Percentiles rank a stretch among this genome's conserved stretches.
phyloP scores from a whole-genome alignment of 345 rosid species.

The Murraya paniculata region DNA sequence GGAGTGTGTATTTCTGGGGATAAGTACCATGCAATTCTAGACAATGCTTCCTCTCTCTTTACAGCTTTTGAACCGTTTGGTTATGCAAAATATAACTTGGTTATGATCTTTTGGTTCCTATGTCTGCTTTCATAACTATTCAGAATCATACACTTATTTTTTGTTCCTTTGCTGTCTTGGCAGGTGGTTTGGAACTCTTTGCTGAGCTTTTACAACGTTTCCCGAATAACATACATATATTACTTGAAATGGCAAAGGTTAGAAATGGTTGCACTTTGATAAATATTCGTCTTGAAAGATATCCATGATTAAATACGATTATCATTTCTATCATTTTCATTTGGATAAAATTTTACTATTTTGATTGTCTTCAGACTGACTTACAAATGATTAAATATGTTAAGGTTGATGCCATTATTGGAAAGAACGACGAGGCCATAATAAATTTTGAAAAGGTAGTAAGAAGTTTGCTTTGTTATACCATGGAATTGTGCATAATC shows the following conservation, averaged over 20 bases:
- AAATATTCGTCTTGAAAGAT: slow-evolving; percentile 1
- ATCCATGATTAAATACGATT: background rate
- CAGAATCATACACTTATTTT: slow-evolving; percentile 2
- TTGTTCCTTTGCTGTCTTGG: background rate
- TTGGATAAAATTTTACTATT: slow-evolving; percentile 1
- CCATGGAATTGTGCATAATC: slow-evolving; percentile 1
- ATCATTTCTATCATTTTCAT: background rate
- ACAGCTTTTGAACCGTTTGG: background rate
- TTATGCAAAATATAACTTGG: background rate
- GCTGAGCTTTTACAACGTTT: slow-evolving; percentile 84
- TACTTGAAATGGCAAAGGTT: slow-evolving; percentile 98
- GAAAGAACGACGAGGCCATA: slow-evolving; percentile 90
- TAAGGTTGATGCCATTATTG: slow-evolving; percentile 92
- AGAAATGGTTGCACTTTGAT: slow-evolving; percentile 22
- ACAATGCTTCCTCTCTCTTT: background rate
- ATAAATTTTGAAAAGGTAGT: slow-evolving; percentile 88
- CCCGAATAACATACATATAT: slow-evolving; percentile 78
- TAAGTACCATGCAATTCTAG: background rate
- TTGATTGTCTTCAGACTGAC: slow-evolving; percentile 18
- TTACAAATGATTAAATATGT: slow-evolving; percentile 22
- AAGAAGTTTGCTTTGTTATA: slow-evolving; percentile 6
- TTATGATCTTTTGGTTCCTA: background rate
- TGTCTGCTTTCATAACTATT: slow-evolving; percentile 2
- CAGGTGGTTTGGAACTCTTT: slow-evolving; percentile 92
- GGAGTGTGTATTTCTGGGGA: background rate